Percentiles rank a stretch among this genome's conserved stretches.
These are phyloP conservation scores for Camelina neglecta DNA, from an alignment of 345 rosid species.

Conservation along the genomic window DNA sequence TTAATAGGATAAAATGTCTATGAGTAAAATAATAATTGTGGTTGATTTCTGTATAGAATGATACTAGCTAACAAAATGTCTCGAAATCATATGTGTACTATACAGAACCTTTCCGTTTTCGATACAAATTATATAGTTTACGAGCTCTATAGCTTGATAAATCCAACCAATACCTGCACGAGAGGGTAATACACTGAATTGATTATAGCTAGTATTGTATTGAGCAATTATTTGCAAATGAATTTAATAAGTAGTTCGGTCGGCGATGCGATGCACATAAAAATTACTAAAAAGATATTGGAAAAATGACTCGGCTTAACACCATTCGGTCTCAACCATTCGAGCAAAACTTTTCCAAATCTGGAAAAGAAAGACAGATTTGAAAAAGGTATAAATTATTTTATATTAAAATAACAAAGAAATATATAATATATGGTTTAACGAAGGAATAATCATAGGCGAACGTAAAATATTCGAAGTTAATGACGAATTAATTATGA, in stretches of 20 bases:
- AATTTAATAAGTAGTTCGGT: constrained; percentile 33
- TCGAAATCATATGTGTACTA: not conserved
- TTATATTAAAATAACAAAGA: not conserved
- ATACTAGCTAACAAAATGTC: not conserved
- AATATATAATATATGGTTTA: constrained; percentile 20
- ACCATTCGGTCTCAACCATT: constrained; percentile 38
- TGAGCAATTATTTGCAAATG: not conserved
- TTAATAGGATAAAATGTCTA: not conserved
- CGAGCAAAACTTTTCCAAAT: constrained; percentile 45
- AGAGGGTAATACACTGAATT: constrained; percentile 25
- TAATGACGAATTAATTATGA: constrained; percentile 14
- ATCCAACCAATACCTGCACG: constrained; percentile 17
- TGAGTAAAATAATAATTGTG: too few relatives aligned
- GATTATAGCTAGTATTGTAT: constrained; percentile 4
- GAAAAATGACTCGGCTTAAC: constrained; percentile 39
- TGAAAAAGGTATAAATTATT: constrained; percentile 26
- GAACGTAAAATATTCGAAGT: constrained; percentile 27
- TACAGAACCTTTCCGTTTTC: not conserved
- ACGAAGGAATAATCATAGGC: constrained; percentile 13
- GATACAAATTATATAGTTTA: not conserved
- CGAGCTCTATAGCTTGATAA: constrained; percentile 18
- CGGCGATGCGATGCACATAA: constrained; percentile 29
- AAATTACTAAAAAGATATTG: constrained; percentile 37
- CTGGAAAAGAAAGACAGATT: constrained; percentile 45
- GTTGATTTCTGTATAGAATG: not conserved